A percentile compares a stretch with the other conserved stretches of the same genome.
Evolutionary conservation across 1,284 basidiomycete genomes (phyloP).

Genomic region (Phenoliferia sp.): DNA sequence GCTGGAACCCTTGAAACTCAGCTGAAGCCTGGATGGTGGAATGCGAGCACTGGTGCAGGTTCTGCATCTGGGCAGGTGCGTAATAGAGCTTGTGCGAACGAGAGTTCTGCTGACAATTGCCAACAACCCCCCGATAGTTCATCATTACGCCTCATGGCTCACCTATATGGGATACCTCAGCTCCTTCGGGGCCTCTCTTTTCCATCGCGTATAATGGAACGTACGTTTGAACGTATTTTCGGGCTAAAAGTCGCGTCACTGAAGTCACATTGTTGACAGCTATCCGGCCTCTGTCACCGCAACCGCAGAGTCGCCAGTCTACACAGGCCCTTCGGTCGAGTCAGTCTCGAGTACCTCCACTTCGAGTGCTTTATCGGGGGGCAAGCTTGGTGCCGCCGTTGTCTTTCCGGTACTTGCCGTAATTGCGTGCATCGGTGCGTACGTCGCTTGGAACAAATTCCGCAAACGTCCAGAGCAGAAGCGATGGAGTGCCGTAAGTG

Average conservation of each 20-base stretch:
- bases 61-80: slow-evolving; percentile 25
- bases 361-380: slow-evolving; percentile 7
- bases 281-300: slow-evolving; percentile 25
- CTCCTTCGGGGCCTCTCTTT: slow-evolving; percentile 24
- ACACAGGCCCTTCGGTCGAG: slow-evolving; percentile 28
- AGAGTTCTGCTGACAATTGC: no score
- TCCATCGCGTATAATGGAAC: slow-evolving; percentile 30
- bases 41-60: slow-evolving; percentile 26
- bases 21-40: slow-evolving; percentile 32
- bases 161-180: slow-evolving; percentile 30
- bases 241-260: not conserved
- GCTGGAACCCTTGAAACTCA: slow-evolving; percentile 14
- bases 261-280: not conserved
- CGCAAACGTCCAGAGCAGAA: slow-evolving; percentile 23
- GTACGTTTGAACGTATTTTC: not conserved
- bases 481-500: slow-evolving; percentile 25
- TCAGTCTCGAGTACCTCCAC: slow-evolving; percentile 9
- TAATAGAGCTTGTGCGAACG: no score
- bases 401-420: slow-evolving; percentile 24
- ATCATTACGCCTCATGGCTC: slow-evolving; percentile 19
- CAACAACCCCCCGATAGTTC: slow-evolving; percentile 22
- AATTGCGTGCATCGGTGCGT: slow-evolving; percentile 4
- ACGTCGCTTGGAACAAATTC: slow-evolving; percentile 19
- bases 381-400: slow-evolving; percentile 27
- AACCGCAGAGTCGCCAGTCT: not conserved